phyloP scores from a whole-genome alignment of 1,284 basidiomycete species.

The Pseudozyma tsukubaensis region DNA sequence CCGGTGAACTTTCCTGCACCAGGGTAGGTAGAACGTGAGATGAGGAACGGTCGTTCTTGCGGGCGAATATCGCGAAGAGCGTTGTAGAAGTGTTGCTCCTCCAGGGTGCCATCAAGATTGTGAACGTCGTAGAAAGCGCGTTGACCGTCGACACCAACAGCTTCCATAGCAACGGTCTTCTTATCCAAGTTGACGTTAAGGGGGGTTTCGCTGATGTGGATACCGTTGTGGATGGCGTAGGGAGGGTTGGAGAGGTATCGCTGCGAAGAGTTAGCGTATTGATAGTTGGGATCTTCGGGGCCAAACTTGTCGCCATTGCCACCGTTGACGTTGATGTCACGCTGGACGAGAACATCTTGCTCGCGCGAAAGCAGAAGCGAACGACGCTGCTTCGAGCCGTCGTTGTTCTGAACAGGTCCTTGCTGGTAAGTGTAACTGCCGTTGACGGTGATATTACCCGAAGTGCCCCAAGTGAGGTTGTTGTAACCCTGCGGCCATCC shows the following conservation, averaged over 20 bases:
- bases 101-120: conserved; percentile 51
- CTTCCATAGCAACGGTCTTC: conserved; percentile 50
- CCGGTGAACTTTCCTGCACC: conserved; percentile 50
- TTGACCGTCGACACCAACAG: conserved; percentile 69
- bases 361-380: conserved; percentile 8
- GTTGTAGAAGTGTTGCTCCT: conserved; percentile 44
- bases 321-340: conserved; percentile 2
- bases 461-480: conserved; percentile 74
- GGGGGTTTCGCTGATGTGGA: conserved; percentile 67
- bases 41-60: conserved; percentile 54
- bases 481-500: conserved; percentile 74
- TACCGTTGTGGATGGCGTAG: conserved; percentile 80
- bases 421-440: conserved; percentile 69
- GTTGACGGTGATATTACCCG: conserved; percentile 80
- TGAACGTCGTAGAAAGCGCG: conserved; percentile 67
- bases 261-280: conserved; percentile 41
- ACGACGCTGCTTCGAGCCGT: conserved; percentile 15
- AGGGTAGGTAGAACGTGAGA: conserved; percentile 54
- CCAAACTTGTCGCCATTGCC: conserved; percentile 23
- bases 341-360: conserved; percentile 13
- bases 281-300: conserved; percentile 29
- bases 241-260: conserved; percentile 69
- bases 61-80: conserved; percentile 43
- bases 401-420: conserved; percentile 42
- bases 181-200: conserved; percentile 71